Evolutionary conservation across 306 rosid species (phyloP).

Genomic region (Vigna reflexopilosa): DNA sequence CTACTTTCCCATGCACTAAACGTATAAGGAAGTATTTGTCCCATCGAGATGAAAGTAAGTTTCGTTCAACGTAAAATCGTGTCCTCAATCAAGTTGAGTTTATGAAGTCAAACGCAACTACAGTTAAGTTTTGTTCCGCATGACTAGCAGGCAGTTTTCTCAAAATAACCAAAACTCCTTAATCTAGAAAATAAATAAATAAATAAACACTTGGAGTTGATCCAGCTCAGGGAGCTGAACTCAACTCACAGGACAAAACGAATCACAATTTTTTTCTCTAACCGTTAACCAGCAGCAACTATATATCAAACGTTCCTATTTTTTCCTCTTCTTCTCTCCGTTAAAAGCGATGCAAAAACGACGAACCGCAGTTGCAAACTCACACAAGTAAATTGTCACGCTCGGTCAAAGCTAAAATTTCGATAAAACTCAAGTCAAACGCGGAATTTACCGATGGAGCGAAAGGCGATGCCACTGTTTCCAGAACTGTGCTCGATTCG

Average conservation of each 20-base stretch:
- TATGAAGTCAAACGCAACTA: slow-evolving; percentile 5
- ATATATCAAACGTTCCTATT: neutral
- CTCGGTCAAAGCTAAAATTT: slow-evolving; percentile 25
- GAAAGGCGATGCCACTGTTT: slow-evolving; percentile 30
- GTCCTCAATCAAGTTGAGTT: slow-evolving; percentile 21
- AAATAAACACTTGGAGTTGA: slow-evolving; percentile 1
- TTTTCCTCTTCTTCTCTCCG: neutral
- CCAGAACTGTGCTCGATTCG: slow-evolving; percentile 17
- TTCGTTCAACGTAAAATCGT: neutral
- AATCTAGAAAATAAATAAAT: neutral
- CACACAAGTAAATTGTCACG: neutral
- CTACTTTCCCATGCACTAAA: no score
- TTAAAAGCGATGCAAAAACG: slow-evolving; percentile 13
- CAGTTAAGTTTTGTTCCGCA: slow-evolving; percentile 7
- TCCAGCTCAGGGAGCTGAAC: slow-evolving; percentile 34
- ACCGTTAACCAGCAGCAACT: slow-evolving; percentile 1
- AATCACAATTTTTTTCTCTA: slow-evolving; percentile 1
- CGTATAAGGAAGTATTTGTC: no score
- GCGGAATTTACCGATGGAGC: slow-evolving; percentile 39
- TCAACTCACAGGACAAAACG: neutral
- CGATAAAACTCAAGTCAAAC: neutral
- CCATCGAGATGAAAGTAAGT: no score
- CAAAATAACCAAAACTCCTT: neutral
- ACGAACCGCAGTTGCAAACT: neutral
- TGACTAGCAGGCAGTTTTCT: slow-evolving; percentile 1